These are phyloP conservation scores for Dioszegia aurantiaca DNA, from an alignment of 768 basidiomycete species.

Conservation along the genomic window DNA sequence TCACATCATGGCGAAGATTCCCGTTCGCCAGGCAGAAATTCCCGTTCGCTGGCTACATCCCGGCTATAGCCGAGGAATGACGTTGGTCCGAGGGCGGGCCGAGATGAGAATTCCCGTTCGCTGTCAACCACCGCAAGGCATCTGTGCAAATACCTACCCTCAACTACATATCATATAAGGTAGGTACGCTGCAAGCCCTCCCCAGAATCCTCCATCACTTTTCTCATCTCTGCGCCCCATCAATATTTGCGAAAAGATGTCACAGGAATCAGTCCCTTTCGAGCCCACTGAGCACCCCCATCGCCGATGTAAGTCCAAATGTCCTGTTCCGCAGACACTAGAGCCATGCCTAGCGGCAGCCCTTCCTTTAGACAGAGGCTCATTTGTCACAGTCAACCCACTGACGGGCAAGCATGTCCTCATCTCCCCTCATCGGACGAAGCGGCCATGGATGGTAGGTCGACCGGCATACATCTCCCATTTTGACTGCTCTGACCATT, in stretches of 20 bases:
- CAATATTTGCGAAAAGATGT: neutral
- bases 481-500: neutral
- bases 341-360: too few relatives aligned
- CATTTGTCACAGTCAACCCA: conserved; percentile 64
- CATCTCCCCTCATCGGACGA: conserved; percentile 83
- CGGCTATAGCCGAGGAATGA: neutral
- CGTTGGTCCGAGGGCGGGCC: neutral
- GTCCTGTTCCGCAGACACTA: too few relatives aligned
- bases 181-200: too few relatives aligned
- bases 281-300: conserved; percentile 48
- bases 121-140: too few relatives aligned
- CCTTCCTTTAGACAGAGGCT: neutral
- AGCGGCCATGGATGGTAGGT: conserved; percentile 70
- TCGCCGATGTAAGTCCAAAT: conserved; percentile 37
- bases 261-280: conserved; percentile 3
- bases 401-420: conserved; percentile 72
- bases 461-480: neutral
- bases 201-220: too few relatives aligned
- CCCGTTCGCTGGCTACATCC: neutral
- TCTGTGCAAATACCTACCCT: too few relatives aligned
- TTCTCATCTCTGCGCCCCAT: too few relatives aligned
- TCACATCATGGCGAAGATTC: too few relatives aligned
- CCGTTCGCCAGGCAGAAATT: neutral
- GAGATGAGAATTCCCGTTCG: neutral
- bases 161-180: too few relatives aligned